A percentile compares a stretch with the other conserved stretches of the same genome.
Conservation (phyloP, 208 protist genomes). For the Tritrichomonas foetus region DNA sequence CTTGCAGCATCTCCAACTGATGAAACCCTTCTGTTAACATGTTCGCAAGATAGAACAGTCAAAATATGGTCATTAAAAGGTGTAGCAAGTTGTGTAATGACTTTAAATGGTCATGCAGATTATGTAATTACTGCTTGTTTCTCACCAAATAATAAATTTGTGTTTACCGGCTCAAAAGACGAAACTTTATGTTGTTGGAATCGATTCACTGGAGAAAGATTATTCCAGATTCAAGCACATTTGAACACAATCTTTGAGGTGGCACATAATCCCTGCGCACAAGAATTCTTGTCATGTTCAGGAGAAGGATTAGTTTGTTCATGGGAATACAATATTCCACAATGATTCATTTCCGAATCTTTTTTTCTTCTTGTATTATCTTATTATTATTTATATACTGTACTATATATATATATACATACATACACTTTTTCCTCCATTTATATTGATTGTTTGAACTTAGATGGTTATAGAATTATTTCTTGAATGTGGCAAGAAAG, state of each 20-base stretch:
- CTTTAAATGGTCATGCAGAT: not conserved
- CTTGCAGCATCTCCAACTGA: not conserved
- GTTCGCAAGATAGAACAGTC: not conserved
- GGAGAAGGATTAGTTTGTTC: not conserved
- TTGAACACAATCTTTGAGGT: not conserved
- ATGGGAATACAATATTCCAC: not conserved
- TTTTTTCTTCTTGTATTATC: too few relatives aligned
- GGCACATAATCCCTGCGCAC: not conserved
- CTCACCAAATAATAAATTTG: not conserved
- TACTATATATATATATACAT: too few relatives aligned
- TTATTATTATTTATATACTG: too few relatives aligned
- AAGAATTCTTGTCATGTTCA: not conserved
- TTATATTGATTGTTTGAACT: too few relatives aligned
- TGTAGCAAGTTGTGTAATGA: not conserved
- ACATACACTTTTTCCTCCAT: too few relatives aligned
- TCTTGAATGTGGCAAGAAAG: too few relatives aligned
- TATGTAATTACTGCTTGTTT: not conserved
- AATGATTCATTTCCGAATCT: too few relatives aligned
- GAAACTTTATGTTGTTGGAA: not conserved
- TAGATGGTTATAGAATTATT: too few relatives aligned
- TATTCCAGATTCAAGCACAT: not conserved
- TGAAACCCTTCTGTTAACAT: not conserved
- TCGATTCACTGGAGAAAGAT: not conserved
- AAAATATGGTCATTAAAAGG: not conserved
- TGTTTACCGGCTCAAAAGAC: not conserved